A percentile compares a stretch with the other conserved stretches of the same genome.
Evolutionary conservation across 2,329 filamentous ascomycete species (phyloP).

Genomic region (Stemphylium beticola): DNA sequence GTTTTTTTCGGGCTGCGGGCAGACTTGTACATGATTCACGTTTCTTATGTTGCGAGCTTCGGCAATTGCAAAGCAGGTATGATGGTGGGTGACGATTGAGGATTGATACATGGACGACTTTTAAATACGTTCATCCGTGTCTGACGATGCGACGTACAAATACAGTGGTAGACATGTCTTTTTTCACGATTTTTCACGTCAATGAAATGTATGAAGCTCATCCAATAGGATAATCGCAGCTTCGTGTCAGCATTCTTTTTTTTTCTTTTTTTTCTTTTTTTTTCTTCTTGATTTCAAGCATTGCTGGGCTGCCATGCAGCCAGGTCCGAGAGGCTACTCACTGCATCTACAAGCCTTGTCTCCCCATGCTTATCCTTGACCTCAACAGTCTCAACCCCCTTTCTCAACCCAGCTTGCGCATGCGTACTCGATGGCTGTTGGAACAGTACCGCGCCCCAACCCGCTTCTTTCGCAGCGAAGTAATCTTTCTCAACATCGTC

Average conservation of each 20-base stretch:
- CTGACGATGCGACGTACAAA: background rate
- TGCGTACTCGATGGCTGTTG: conserved; percentile 23
- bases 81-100: background rate
- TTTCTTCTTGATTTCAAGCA: too few relatives aligned
- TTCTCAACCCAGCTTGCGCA: background rate
- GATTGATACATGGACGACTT: background rate
- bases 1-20: conserved; percentile 1
- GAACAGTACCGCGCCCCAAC: conserved; percentile 56
- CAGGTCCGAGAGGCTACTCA: background rate
- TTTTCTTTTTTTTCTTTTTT: too few relatives aligned
- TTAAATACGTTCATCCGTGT: background rate
- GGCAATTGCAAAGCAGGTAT: background rate
- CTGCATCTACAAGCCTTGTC: background rate
- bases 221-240: too few relatives aligned
- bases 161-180: background rate
- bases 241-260: too few relatives aligned
- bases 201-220: too few relatives aligned
- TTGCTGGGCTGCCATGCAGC: background rate
- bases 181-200: too few relatives aligned
- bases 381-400: background rate
- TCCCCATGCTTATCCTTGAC: background rate
- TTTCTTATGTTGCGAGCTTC: conserved; percentile 6
- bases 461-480: conserved; percentile 54
- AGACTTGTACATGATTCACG: conserved; percentile 12
- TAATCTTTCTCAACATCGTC: conserved; percentile 62